Base-by-base conservation (phyloP, 352 stramenopile genomes). In the Pythium dissotocum region DNA sequence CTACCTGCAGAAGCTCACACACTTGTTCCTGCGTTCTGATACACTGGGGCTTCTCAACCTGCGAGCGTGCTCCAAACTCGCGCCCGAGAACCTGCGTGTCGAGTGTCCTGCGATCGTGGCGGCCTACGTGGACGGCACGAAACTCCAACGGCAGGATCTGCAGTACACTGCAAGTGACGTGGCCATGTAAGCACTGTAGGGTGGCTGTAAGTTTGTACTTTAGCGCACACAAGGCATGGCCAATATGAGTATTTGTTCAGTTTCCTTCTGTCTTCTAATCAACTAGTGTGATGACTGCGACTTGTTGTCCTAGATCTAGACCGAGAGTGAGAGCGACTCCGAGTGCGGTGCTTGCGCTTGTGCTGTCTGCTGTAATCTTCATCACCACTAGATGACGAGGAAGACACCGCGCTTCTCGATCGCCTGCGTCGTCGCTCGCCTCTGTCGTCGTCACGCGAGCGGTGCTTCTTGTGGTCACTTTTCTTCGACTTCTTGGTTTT, bases 1-100 rank as follows among this genome's bases (percentile, higher is more conserved):
- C n/a, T 88, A 82, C 30, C 68, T 91, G 33, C 83, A 83, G 67
- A 75, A 71, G 16, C 66, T 93, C 52, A 84, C 72, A 26, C 73
- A 89, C 33, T 54, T 91, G 54, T 82, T 79, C 52, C 70, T 93
- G 32, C 76, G 74, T 21, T 82, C 81, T 9, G 61, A 67, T 21
- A 72, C 75, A 6, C 68, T 93, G 6, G 68, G 61, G 4, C 54
- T 61, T 18, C 63, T 91, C 16, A 82, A 81, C 21, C 64, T 93
- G 2, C 75, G 65, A n/a, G 80, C 77, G 13, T 87, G 80, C 56
- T 70, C 44, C 6, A 73, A 78, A 46, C 69, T 93, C 3, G 58
- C 61, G 49, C 75, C 57, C 6, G 67, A 72, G 57, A 78, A 77
- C 21, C 70, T 77, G 0, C 69, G 61, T 16, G 58, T 89, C 36